Base-by-base conservation (phyloP, 1,284 basidiomycete species). In the Exobasidium cylindrosporum region DNA sequence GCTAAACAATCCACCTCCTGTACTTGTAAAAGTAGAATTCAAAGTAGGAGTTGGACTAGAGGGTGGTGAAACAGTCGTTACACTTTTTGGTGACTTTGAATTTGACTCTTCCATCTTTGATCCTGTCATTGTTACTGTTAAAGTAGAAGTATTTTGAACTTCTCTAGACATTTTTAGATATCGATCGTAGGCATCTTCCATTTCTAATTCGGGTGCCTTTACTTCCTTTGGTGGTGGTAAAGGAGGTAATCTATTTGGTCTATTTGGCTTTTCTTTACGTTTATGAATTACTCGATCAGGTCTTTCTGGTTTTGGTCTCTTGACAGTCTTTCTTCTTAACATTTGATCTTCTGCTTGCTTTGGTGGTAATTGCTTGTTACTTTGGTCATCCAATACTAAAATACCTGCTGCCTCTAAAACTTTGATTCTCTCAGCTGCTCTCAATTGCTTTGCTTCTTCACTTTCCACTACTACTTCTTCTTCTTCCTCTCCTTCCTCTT, bases 131-230 rank as follows among this genome's bases (percentile, higher is more conserved):
- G n/a, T 4, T 21, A 3, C 3, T 14, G 5, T 13, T 14, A 24
- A 2, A 28, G 47, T 14, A 5, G 4, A 6, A 28, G 13, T 50
- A 14, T 24, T 50, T 28, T 50, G 65, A 1, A 72, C 70, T 53
- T 69, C 68, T 24, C 68, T 67, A 29, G 66, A 66, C 29, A 79
- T 80, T 66, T 77, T 88, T 91, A 49, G 86, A 84, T 81, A 96
- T 21, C 91, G 85, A 63, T 92, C 91, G 78, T 89, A 97, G 0
- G 93, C 93, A 80, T 97, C 93, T 72, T 93, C 88, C 58, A 90
- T 82, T 29, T 65, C 58, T 21, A 69, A 66, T 32, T 76, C 32
- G 82, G 83, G 70, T 47, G 50, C 63, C 31, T 29, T 57, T 49
- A 32, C 47, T 6, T 52, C 44, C 13, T 46, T 45, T 26, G 47